These are phyloP conservation scores for Yarrowia deformans DNA, from an alignment of 805 yeast species.

Conservation along the genomic window DNA sequence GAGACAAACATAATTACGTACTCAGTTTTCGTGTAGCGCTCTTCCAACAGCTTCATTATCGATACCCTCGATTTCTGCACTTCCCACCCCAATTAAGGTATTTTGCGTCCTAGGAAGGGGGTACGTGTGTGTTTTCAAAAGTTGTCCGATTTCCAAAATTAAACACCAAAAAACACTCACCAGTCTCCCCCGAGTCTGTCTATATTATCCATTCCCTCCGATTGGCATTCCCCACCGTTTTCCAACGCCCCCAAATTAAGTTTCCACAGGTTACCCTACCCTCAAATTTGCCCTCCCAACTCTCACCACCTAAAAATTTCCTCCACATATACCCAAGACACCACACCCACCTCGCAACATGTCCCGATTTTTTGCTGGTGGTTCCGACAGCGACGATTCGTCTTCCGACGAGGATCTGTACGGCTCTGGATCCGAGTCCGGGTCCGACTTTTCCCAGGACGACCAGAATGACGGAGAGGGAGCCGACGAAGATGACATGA, in stretches of 20 bases:
- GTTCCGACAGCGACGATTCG: slow-evolving; percentile 64
- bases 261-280: slow-evolving; percentile 3
- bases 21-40: too few species aligned
- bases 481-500: slow-evolving; percentile 46
- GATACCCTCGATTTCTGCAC: too few species aligned
- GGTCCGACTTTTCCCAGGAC: slow-evolving; percentile 46
- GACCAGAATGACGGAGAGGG: slow-evolving; percentile 46
- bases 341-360: slow-evolving; percentile 51
- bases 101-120: too few species aligned
- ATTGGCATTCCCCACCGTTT: too few species aligned
- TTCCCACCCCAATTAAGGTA: too few species aligned
- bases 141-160: too few species aligned
- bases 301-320: slow-evolving; percentile 12
- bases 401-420: slow-evolving; percentile 66
- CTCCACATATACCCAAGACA: slow-evolving; percentile 20
- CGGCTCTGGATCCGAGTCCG: slow-evolving; percentile 55
- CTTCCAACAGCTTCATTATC: too few species aligned
- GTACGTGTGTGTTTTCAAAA: too few species aligned
- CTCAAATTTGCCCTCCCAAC: background rate
- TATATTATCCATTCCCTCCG: too few species aligned
- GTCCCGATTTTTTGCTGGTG: slow-evolving; percentile 86
- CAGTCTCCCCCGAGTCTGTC: too few species aligned
- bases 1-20: too few species aligned
- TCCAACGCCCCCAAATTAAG: background rate
- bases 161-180: too few species aligned